phyloP scores from a whole-genome alignment of 805 yeast species.

The Barnettozyma vustinii region DNA sequence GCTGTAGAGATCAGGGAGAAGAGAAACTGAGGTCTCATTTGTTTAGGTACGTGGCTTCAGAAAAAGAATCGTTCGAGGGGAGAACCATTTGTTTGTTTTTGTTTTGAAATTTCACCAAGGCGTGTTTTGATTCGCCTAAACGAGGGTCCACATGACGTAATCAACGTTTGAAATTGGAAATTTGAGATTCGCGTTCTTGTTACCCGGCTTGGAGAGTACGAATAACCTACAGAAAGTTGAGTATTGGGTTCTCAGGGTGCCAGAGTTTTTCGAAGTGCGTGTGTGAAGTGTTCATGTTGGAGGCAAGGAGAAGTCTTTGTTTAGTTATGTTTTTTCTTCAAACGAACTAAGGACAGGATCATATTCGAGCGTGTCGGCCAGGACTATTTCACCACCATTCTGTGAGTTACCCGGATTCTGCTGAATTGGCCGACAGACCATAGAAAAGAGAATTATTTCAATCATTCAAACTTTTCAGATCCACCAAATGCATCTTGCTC shows the following conservation, averaged over 20 bases:
- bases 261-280: too few relatives aligned
- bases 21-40: neutral
- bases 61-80: neutral
- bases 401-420: too few relatives aligned
- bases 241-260: too few relatives aligned
- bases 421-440: too few relatives aligned
- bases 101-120: neutral
- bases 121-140: neutral
- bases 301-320: too few relatives aligned
- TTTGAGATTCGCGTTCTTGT: neutral
- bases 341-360: too few relatives aligned
- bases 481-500: neutral
- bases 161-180: neutral
- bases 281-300: too few relatives aligned
- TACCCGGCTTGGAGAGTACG: neutral
- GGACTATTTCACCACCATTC: too few relatives aligned
- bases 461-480: neutral
- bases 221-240: too few relatives aligned
- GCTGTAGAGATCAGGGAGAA: neutral
- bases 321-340: too few relatives aligned
- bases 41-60: neutral
- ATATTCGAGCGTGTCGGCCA: too few relatives aligned
- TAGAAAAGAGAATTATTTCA: neutral
- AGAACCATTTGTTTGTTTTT: neutral
- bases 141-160: neutral